Percentiles rank a stretch among this genome's conserved stretches.
phyloP scores from a whole-genome alignment of 805 yeast species.

The Metschnikowia drakensbergensis region DNA sequence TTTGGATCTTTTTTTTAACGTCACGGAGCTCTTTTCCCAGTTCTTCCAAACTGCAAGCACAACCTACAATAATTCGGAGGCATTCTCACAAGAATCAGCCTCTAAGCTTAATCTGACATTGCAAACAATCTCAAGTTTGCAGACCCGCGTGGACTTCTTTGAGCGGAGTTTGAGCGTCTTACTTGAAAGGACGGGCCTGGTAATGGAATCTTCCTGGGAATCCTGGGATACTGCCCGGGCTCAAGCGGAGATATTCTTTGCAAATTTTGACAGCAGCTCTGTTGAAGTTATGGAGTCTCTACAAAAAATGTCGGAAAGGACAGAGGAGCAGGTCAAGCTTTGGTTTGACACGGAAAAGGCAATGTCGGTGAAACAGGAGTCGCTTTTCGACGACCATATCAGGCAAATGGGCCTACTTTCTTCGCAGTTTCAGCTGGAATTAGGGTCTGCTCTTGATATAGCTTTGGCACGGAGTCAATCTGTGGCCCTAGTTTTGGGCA shows the following conservation, averaged over 20 bases:
- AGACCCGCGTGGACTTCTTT: not conserved
- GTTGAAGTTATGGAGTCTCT: not conserved
- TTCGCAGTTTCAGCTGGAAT: not conserved
- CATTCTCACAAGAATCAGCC: not conserved
- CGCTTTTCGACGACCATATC: constrained; percentile 6
- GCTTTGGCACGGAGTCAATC: not conserved
- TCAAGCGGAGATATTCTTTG: not conserved
- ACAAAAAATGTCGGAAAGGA: constrained; percentile 1
- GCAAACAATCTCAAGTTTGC: not conserved
- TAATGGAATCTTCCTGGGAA: constrained; percentile 2
- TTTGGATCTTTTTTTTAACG: constrained; percentile 42
- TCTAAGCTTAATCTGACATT: not conserved
- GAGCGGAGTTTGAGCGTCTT: constrained; percentile 4
- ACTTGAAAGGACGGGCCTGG: constrained; percentile 1
- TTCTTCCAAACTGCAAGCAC: constrained; percentile 10
- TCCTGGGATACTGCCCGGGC: not conserved
- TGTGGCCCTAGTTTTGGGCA: not conserved
- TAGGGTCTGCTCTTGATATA: not conserved
- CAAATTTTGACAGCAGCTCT: constrained; percentile 2
- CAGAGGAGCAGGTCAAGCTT: constrained; percentile 4
- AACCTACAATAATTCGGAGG: not conserved
- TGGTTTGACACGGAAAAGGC: constrained; percentile 4
- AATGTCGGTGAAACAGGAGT: constrained; percentile 1
- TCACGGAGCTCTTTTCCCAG: constrained; percentile 31
- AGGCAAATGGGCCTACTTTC: not conserved